phyloP scores from a whole-genome alignment of 2,329 filamentous ascomycete genomes.

The Aspergillus glaucus region DNA sequence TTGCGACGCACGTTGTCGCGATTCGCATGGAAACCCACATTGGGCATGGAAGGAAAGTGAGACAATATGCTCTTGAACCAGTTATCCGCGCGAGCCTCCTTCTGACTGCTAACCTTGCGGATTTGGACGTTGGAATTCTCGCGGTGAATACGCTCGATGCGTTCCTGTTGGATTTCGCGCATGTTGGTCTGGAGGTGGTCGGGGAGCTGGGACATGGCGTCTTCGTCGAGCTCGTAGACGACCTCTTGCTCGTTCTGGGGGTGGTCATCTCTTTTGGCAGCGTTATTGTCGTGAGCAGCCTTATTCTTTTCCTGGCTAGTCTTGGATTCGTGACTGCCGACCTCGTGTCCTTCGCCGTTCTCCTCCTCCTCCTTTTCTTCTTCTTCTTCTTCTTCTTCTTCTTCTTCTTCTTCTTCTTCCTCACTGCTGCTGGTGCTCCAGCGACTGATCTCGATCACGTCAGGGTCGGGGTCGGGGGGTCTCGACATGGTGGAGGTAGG shows the following conservation, averaged over 20 bases:
- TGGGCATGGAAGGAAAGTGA: neutral
- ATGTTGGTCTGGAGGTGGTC: constrained; percentile 19
- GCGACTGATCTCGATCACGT: neutral
- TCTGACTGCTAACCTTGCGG: neutral
- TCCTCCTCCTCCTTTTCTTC: too few relatives aligned
- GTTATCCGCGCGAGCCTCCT: neutral
- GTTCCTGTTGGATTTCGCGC: constrained; percentile 22
- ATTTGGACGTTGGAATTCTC: neutral
- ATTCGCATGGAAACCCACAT: neutral
- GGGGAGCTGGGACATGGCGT: constrained; percentile 21
- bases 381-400: too few relatives aligned
- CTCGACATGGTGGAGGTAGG: neutral
- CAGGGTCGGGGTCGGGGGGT: neutral
- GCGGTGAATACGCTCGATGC: constrained; percentile 9
- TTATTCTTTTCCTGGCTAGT: neutral
- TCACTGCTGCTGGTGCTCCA: neutral
- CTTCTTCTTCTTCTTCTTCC: neutral
- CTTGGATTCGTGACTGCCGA: neutral
- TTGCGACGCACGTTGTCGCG: neutral
- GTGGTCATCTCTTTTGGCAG: constrained; percentile 2
- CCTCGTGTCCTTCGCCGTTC: neutral
- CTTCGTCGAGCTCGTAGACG: constrained; percentile 19
- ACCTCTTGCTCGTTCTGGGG: constrained; percentile 22
- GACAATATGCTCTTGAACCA: neutral
- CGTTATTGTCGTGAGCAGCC: neutral